Percentiles rank a stretch among this genome's conserved stretches.
These are phyloP conservation scores for Ricinus communis DNA, from an alignment of 345 rosid genomes.

Conservation along the genomic window DNA sequence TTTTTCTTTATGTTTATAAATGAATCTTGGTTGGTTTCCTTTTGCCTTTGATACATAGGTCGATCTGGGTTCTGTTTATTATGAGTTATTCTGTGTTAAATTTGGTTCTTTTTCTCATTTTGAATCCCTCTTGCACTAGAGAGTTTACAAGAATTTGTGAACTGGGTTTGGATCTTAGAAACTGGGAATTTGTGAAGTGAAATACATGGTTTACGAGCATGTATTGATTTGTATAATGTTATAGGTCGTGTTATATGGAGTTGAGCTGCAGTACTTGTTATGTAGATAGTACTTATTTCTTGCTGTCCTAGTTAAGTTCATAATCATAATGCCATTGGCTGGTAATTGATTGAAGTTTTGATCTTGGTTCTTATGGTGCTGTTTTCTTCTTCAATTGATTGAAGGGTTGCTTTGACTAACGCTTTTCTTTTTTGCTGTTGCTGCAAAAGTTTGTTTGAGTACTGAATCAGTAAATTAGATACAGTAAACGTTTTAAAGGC, in stretches of 20 bases:
- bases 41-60: slow-evolving; percentile 10
- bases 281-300: not conserved
- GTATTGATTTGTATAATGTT: not conserved
- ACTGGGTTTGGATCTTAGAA: too few species aligned
- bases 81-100: not conserved
- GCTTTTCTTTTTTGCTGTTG: not conserved
- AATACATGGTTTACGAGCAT: not conserved
- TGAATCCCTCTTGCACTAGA: not conserved
- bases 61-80: slow-evolving; percentile 18
- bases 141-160: not conserved
- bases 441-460: not conserved
- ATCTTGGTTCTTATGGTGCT: not conserved
- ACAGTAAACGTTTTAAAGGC: not conserved
- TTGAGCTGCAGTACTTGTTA: not conserved
- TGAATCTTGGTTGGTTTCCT: slow-evolving; percentile 7
- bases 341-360: not conserved
- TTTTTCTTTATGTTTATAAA: not conserved
- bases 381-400: not conserved
- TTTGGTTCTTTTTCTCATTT: not conserved
- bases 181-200: not conserved
- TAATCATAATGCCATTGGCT: not conserved
- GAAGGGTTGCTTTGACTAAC: not conserved
- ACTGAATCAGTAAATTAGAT: not conserved
- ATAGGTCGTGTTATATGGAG: not conserved
- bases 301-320: not conserved